Evolutionary conservation across 2,329 filamentous ascomycete genomes (phyloP), one percentile per base, ranked within the genome.

Genomic region (Gremmenia infestans): DNA sequence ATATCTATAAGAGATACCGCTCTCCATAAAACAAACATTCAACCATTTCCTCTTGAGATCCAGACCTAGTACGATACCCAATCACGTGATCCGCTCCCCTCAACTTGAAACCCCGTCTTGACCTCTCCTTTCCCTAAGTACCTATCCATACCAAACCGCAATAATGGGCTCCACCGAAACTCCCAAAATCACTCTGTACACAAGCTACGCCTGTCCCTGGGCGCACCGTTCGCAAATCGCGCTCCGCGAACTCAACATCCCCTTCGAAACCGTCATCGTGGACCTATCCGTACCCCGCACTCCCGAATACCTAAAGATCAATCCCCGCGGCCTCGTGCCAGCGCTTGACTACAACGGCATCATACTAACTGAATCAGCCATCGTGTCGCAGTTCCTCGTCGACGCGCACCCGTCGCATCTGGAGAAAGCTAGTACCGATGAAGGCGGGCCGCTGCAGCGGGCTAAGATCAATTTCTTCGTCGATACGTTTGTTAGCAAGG

Each of bases 241-340:
- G 5, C 78, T 91, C 25, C 77, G 80, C 32, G 88, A 91, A 67
- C 79, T 88, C 12, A 77, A 78, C 11, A 67, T 91, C 32, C 76
- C 81, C 0, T 89, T 82, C 65, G 83, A 89, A 55, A 85, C 90
- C 62, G 83, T 88, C 58, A 81, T 83, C 55, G 88, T 95, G 64
- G 87, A 93, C 69, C 78, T 94, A 48, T 71, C 74, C 63, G 79
- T 72, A 9, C 89, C 89, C 0, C 83, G 89, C 9, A 83, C 86
- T 28, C 76, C 81, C 39, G 89, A 86, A 76, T 94, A 93, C 69
- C 80, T 94, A 8, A 76, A 85, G 51, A 74, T 94, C 68, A 92
- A 93, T 74, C 88, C 89, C 62, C 83, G 88, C 55, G 90, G 90
- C 14, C 81, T 91, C 3, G 88, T 94, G 4, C 89, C 90, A 0